Conservation (phyloP, 805 yeast genomes). For the Naumovozyma baii region DNA sequence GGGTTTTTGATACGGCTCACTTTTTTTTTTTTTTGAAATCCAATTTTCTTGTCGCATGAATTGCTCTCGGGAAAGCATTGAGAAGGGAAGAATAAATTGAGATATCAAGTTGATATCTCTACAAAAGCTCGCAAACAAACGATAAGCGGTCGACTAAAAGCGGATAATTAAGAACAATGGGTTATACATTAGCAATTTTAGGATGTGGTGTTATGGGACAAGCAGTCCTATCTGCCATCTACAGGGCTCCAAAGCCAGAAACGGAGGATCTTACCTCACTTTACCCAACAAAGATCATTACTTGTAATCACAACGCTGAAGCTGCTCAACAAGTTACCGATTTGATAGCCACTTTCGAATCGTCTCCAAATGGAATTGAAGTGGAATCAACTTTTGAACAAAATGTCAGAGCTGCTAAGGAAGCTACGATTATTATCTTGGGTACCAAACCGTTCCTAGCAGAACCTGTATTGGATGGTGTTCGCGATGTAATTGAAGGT, state of each 20-base stretch:
- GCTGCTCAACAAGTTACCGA: conserved; percentile 42
- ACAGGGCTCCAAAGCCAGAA: conserved; percentile 24
- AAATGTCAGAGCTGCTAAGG: conserved; percentile 49
- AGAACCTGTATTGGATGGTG: conserved; percentile 45
- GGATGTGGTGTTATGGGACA: conserved; percentile 97
- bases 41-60: no score
- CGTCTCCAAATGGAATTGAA: conserved; percentile 33
- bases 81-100: no score
- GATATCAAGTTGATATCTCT: no score
- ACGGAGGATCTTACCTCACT: conserved; percentile 27
- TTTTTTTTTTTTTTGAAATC: no score
- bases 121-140: background rate
- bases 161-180: no score
- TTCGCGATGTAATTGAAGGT: conserved; percentile 38
- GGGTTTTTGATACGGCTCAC: no score
- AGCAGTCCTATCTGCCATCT: conserved; percentile 69
- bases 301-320: conserved; percentile 47
- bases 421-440: conserved; percentile 62
- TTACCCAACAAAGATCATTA: conserved; percentile 62
- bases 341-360: conserved; percentile 39
- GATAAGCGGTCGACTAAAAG: background rate
- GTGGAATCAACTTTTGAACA: conserved; percentile 46
- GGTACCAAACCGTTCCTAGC: conserved; percentile 87
- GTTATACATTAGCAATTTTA: conserved; percentile 60
- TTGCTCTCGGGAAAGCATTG: background rate